phyloP scores from a whole-genome alignment of 495 filamentous ascomycete genomes.

The Aspergillus avenaceus region DNA sequence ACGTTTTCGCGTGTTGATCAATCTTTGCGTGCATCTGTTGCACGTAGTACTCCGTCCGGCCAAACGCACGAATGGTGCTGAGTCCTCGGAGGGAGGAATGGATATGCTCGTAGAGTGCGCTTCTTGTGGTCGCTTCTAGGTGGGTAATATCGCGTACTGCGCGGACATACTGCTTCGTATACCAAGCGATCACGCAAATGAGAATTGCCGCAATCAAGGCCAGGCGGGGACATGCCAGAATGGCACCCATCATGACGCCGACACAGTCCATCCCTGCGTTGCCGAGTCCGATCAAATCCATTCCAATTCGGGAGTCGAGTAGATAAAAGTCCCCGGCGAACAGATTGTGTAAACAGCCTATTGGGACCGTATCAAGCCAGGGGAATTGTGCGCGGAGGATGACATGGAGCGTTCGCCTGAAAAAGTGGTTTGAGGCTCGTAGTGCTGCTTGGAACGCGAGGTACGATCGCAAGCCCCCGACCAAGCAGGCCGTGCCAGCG shows the following conservation, averaged over 20 bases:
- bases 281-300: slow-evolving; percentile 49
- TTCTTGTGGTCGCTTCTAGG: slow-evolving; percentile 60
- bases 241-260: slow-evolving; percentile 10
- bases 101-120: slow-evolving; percentile 67
- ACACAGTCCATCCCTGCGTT: slow-evolving; percentile 32
- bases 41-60: slow-evolving; percentile 53
- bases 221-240: slow-evolving; percentile 18
- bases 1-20: slow-evolving; percentile 52
- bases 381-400: slow-evolving; percentile 61
- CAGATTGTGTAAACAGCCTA: slow-evolving; percentile 66
- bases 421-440: slow-evolving; percentile 53
- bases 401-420: slow-evolving; percentile 52
- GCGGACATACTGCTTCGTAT: slow-evolving; percentile 54
- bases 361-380: slow-evolving; percentile 71
- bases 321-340: slow-evolving; percentile 67
- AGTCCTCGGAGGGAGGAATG: slow-evolving; percentile 59
- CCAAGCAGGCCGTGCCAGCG: slow-evolving; percentile 47
- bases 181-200: slow-evolving; percentile 40
- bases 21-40: slow-evolving; percentile 55
- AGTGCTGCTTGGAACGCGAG: slow-evolving; percentile 52
- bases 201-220: slow-evolving; percentile 11
- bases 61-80: slow-evolving; percentile 64
- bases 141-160: slow-evolving; percentile 65
- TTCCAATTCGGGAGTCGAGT: slow-evolving; percentile 55
- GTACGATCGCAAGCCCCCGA: slow-evolving; percentile 51